These are phyloP conservation scores for Mycena crocata DNA, from an alignment of 768 basidiomycete genomes.

Conservation along the genomic window DNA sequence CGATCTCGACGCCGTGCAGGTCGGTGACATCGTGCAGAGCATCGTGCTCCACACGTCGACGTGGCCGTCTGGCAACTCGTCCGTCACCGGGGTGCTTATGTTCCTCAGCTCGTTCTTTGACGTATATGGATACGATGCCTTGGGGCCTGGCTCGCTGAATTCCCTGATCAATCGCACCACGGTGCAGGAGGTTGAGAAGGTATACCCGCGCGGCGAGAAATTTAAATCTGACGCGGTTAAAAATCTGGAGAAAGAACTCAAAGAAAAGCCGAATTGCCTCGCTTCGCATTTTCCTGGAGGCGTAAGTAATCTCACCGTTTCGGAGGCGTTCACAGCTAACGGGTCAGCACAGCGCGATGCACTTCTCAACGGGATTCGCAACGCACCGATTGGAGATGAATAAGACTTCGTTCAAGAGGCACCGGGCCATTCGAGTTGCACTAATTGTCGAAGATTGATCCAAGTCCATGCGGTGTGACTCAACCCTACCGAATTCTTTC, in stretches of 20 bases:
- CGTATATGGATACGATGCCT: not conserved
- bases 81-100: not conserved
- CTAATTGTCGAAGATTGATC: too few species aligned
- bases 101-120: not conserved
- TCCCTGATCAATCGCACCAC: not conserved
- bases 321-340: too few species aligned
- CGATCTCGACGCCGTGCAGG: slow-evolving; percentile 40
- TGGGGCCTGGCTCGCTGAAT: not conserved
- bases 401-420: too few species aligned
- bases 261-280: slow-evolving; percentile 1
- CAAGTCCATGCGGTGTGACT: too few species aligned
- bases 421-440: too few species aligned
- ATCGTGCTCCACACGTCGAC: slow-evolving; percentile 5
- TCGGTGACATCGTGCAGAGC: slow-evolving; percentile 28
- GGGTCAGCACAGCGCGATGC: too few species aligned
- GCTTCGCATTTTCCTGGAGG: not conserved
- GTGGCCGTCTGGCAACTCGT: slow-evolving; percentile 3
- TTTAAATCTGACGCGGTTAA: not conserved
- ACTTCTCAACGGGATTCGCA: too few species aligned
- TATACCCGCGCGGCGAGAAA: not conserved
- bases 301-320: slow-evolving; percentile 1
- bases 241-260: not conserved
- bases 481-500: too few species aligned
- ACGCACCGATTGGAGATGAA: too few species aligned
- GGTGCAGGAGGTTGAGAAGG: not conserved